Evolutionary conservation across 2,329 filamentous ascomycete genomes (phyloP).

Genomic region (Fusarium sterilihyphosum): DNA sequence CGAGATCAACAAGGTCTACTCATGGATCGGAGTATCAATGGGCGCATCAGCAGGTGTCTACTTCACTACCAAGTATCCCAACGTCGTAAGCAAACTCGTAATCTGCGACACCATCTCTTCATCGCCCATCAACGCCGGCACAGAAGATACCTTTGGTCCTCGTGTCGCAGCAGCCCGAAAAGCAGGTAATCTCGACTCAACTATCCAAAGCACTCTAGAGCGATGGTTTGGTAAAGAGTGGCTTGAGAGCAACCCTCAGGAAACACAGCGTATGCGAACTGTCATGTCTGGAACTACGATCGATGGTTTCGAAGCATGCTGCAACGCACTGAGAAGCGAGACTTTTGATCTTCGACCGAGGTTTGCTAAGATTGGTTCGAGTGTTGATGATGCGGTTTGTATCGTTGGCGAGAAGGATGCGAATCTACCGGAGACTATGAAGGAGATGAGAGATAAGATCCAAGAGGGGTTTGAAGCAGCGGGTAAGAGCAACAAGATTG

Average conservation of each 20-base stretch:
- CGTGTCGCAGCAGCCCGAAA: slow-evolving; percentile 49
- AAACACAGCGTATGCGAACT: slow-evolving; percentile 48
- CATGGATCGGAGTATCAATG: slow-evolving; percentile 59
- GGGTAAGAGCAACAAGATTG: slow-evolving; percentile 41
- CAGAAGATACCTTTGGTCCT: slow-evolving; percentile 49
- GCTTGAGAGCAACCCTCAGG: slow-evolving; percentile 48
- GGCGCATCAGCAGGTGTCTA: slow-evolving; percentile 53
- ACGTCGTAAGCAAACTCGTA: slow-evolving; percentile 50
- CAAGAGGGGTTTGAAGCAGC: slow-evolving; percentile 45
- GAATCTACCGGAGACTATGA: slow-evolving; percentile 53
- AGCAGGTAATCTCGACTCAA: slow-evolving; percentile 45
- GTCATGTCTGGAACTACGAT: slow-evolving; percentile 52
- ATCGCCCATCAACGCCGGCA: slow-evolving; percentile 50
- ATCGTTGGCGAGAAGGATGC: slow-evolving; percentile 55
- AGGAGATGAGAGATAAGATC: slow-evolving; percentile 49
- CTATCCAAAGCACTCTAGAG: slow-evolving; percentile 48
- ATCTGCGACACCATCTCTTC: slow-evolving; percentile 54
- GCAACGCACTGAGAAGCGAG: slow-evolving; percentile 49
- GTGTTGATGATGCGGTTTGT: slow-evolving; percentile 50
- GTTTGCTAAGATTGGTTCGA: slow-evolving; percentile 45
- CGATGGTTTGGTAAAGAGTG: slow-evolving; percentile 55
- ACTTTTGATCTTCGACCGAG: slow-evolving; percentile 54
- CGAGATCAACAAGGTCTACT: slow-evolving; percentile 46
- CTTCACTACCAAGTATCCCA: slow-evolving; percentile 52
- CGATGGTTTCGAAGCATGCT: slow-evolving; percentile 55